Base-by-base conservation (phyloP, 164 flowering plant species). In the Dillenia turbinata region DNA sequence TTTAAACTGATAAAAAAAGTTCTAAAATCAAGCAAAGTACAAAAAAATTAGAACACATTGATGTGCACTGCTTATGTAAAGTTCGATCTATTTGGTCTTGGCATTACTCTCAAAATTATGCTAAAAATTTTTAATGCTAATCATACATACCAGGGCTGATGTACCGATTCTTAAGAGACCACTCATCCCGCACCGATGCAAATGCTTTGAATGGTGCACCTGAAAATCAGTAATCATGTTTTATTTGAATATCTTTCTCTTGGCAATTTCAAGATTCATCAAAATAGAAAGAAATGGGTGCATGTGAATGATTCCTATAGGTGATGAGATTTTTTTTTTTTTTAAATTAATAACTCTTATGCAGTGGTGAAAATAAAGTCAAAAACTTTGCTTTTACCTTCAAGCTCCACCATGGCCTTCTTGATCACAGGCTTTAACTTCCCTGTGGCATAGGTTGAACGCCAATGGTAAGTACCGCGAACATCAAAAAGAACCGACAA, bases 391-490 rank as follows among this genome's bases (percentile, higher is more conserved):
- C 9, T 56, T 54, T 65, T 71, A 90, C 96, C 96, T 44, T 95
- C 96, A 67, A 95, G 94, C 77, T 95, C 99, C 72, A 95, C 99
- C 99, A 95, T 92, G 61, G 99, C 99, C 83, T 95, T 95, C 85
- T 92, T 92, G 65, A 92, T 95, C 66, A 95, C 99, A 17, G 98
- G 99, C 89, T 95, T 95, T 85, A 85, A 92, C 71, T 90, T 92
- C 52, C 97, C 97, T 89, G 85, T 57, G 73, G 73, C 51, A 53
- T 33, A 54, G 11, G 12, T 22, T 2, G 45, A 17, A 14, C 16
- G 61, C 62, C 44, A 49, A 33, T 26, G 52, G 49, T 10, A 24
- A 49, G 14, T 44, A 33, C 3, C 9, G 10, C 19, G n/a, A 43
- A 54, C 2, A 40, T 44, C 12, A 52, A 12, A 52, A 14, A 6